Base-by-base conservation (phyloP, 805 yeast genomes). In the Candida michaelii region DNA sequence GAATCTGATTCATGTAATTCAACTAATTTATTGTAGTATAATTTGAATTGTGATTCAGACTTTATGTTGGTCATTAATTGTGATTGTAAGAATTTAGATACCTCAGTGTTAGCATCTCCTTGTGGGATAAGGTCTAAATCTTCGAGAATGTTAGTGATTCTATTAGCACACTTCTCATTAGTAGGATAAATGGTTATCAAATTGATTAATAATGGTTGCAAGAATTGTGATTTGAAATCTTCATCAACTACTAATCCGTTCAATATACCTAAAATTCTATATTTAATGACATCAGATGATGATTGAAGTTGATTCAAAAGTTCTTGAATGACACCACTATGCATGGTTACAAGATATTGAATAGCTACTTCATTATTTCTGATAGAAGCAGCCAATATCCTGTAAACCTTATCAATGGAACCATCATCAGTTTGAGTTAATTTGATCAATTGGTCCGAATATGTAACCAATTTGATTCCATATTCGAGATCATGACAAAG, bases 361-460 rank as follows among this genome's bases (percentile, higher is more conserved):
- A 73, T 48, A 0, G 89, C 89, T 2, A 74, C 76, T 2, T 79
- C 80, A 56, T 89, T 89, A 58, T 89, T 89, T 52, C 96, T 73
- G 34, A 89, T 60, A 4, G 90, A 62, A 4, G 87, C 73, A 0
- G 85, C 82, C 44, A 89, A 66, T 21, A 84, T 68, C 46, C 89
- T 69, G 11, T 80, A 74, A 1, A 80, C 59, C 33, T 75, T 52
- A 44, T 88, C 93, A 13, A 9, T 33, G 2, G 24, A 17, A 4
- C 11, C 21, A 5, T 8, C 21, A 4, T 30, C 16, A 30, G 6
- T 6, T 11, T 16, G n/a, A 3, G 19, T 13, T 19, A 34, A 23
- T 23, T 34, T 25, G n/a, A 25, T 11, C 44, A 72, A 66, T 1
- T 69, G 37, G n/a, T 42, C 49, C 0, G 38, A 39, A 6, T 21